Conservation (phyloP, 2,329 filamentous ascomycete species). For the Epichloe sibirici region DNA sequence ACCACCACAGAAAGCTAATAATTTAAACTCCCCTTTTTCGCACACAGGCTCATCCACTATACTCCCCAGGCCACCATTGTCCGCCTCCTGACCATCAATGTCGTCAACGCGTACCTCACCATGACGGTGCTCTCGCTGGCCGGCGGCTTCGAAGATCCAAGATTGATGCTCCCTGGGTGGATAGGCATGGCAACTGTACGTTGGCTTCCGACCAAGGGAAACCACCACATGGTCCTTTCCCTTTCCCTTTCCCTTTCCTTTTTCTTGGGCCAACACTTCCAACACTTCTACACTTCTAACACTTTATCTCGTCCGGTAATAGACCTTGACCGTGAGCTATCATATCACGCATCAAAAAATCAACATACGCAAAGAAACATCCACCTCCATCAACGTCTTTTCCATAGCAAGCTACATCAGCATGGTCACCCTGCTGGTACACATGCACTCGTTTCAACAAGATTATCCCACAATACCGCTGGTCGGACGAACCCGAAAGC, state of each 20-base stretch:
- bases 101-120: slow-evolving; percentile 63
- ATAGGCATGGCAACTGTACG: slow-evolving; percentile 62
- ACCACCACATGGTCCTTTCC: no score
- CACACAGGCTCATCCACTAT: slow-evolving; percentile 64
- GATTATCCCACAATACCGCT: slow-evolving; percentile 50
- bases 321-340: slow-evolving; percentile 64
- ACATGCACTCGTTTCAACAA: slow-evolving; percentile 50
- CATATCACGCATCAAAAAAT: slow-evolving; percentile 68
- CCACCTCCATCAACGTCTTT: slow-evolving; percentile 65
- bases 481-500: slow-evolving; percentile 26
- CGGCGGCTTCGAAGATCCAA: slow-evolving; percentile 57
- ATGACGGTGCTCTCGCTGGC: slow-evolving; percentile 59
- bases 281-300: not conserved
- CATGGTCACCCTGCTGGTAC: slow-evolving; percentile 56
- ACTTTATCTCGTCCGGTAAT: not conserved
- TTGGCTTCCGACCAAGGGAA: slow-evolving; percentile 4
- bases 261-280: not conserved
- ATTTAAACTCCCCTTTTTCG: not conserved
- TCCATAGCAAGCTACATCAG: slow-evolving; percentile 65
- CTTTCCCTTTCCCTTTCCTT: not conserved
- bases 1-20: not conserved
- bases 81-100: slow-evolving; percentile 63
- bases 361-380: slow-evolving; percentile 68
- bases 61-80: slow-evolving; percentile 71
- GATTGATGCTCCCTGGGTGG: slow-evolving; percentile 65